These are phyloP conservation scores for Hypomyces rosellus DNA, from an alignment of 2,329 filamentous ascomycete genomes.

Conservation along the genomic window DNA sequence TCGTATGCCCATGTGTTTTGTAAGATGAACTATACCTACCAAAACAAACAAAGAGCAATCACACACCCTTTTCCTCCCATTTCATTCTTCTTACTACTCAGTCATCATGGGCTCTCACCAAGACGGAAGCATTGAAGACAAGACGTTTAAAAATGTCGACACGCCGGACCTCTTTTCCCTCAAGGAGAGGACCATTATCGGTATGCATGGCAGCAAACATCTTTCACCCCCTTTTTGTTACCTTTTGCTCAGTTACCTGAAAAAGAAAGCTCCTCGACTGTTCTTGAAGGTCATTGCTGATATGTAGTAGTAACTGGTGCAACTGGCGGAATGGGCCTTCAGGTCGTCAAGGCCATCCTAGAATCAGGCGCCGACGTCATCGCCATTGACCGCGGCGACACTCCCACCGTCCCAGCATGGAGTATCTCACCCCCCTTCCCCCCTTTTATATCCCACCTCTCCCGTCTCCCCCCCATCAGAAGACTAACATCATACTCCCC, in stretches of 20 bases:
- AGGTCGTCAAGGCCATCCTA: constrained; percentile 9
- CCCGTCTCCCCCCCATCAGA: too few species aligned
- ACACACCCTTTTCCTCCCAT: not conserved
- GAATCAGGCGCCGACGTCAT: constrained; percentile 12
- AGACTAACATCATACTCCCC: too few species aligned
- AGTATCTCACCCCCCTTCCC: not conserved
- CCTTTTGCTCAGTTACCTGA: not conserved
- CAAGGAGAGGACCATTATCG: constrained; percentile 7
- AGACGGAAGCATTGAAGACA: not conserved
- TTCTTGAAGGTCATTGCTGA: too few species aligned
- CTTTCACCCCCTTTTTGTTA: not conserved
- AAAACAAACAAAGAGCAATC: too few species aligned
- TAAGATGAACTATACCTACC: too few species aligned
- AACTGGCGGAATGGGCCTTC: constrained; percentile 3
- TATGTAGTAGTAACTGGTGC: constrained; percentile 3
- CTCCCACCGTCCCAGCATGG: constrained; percentile 1
- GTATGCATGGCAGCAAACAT: not conserved
- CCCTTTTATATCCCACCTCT: not conserved
- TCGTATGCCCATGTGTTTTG: too few species aligned
- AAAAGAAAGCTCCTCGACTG: not conserved
- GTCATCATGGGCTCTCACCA: constrained; percentile 5
- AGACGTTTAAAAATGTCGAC: not conserved
- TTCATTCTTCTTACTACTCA: not conserved
- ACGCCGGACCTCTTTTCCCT: constrained; percentile 7
- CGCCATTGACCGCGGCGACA: constrained; percentile 3